Evolutionary conservation across 116 monocot genomes (phyloP).

Genomic region (Cymodocea nodosa): DNA sequence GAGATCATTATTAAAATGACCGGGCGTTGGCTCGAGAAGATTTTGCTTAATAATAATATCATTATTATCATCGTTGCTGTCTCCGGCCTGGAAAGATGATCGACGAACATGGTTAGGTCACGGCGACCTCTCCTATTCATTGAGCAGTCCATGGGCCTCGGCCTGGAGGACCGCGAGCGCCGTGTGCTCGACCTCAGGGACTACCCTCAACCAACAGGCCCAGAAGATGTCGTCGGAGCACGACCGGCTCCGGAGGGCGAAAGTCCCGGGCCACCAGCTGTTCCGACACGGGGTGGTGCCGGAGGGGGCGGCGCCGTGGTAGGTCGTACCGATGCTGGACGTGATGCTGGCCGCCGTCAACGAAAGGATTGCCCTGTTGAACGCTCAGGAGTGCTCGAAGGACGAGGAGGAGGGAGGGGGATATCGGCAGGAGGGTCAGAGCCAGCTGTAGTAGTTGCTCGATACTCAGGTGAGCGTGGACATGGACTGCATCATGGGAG

Average conservation of each 20-base stretch:
- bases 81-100: no score
- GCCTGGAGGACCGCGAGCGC: not conserved
- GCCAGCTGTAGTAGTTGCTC: not conserved
- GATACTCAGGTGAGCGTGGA: not conserved
- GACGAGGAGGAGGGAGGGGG: no score
- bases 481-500: no score
- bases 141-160: not conserved
- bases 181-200: no score
- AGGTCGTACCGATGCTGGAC: not conserved
- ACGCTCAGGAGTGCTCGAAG: not conserved
- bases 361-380: conserved; percentile 1
- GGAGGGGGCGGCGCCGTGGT: not conserved
- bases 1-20: no score
- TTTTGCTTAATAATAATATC: no score
- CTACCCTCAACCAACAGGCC: not conserved
- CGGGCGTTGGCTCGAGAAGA: no score
- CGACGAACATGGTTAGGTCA: conserved; percentile 7
- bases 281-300: not conserved
- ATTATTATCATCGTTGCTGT: no score
- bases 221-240: not conserved
- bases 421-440: not conserved
- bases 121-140: conserved; percentile 2
- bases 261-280: not conserved
- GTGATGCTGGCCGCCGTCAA: not conserved
- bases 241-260: not conserved